Percentiles rank a stretch among this genome's conserved stretches.
Evolutionary conservation across 108 stramenopile species (phyloP).

Genomic region (Cyclostephanos tholiformis): DNA sequence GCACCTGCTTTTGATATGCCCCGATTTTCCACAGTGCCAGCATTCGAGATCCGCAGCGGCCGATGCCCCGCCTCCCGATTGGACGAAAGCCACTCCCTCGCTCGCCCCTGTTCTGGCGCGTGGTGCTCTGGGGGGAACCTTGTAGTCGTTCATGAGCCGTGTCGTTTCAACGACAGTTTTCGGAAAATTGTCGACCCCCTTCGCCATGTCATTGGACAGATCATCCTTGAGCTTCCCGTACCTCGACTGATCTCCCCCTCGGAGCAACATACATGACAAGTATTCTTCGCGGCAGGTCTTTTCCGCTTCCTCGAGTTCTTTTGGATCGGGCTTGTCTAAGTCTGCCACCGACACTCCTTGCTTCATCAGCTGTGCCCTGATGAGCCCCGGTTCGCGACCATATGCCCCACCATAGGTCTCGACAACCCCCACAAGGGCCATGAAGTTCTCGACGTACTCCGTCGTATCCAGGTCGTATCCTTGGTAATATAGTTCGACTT

Average conservation of each 20-base stretch:
- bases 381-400: neutral
- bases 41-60: no score
- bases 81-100: neutral
- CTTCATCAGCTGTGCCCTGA: neutral
- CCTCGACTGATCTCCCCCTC: neutral
- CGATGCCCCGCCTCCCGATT: neutral
- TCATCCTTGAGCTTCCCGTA: neutral
- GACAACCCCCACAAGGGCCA: neutral
- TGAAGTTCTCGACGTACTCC: constrained; percentile 6
- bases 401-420: constrained; percentile 14
- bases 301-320: neutral
- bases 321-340: no score
- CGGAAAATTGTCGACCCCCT: neutral
- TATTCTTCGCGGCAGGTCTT: neutral
- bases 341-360: no score
- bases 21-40: no score
- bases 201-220: neutral
- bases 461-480: neutral
- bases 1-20: no score
- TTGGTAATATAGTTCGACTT: neutral
- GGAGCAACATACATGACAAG: neutral
- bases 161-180: neutral
- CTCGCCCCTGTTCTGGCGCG: neutral
- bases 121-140: neutral
- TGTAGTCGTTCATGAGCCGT: neutral